Evolutionary conservation across 768 basidiomycete genomes (phyloP), one percentile per base, ranked within the genome.

Genomic region (Cyclocybe aegerita): DNA sequence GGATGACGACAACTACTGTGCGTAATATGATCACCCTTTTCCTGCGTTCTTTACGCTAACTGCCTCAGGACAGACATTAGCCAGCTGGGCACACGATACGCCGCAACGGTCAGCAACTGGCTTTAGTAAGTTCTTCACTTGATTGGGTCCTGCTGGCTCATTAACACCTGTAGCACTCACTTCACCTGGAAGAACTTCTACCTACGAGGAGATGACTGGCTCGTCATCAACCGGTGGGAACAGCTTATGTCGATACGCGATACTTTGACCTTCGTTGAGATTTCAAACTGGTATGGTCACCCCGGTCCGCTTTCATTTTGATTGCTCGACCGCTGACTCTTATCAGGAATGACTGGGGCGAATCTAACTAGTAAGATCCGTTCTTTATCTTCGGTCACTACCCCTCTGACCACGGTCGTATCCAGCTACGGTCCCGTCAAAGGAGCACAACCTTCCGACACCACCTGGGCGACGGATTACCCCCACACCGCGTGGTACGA

Each of bases 171-270:
- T 56, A 82, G 81, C 55, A 76, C 76, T 4, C 75, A 79, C 57
- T 77, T 75, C 36, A 70, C 59, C 71, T 80, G 80, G 70, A 85
- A 85, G 69, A 85, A 83, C 61, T 86, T 79, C 61, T 73, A 86
- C 56, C 83, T 80, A 60, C 78, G 80, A 12, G 71, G 78, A 12
- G 88, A 89, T 60, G 75, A 86, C 62, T 87, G 83, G 77, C 74
- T 88, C 23, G 76, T 86, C 61, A 72, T 76, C 50, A 78, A 71
- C 33, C 82, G 89, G 49, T 91, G 88, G 89, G 83, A 89, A 54
- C 77, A 83, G 54, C 65, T 90, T 36, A 74, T 89, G 49, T 64
- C 65, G 11, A 77, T 84, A 71, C 76, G 87, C 14, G 71, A 80
- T 59, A 55, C 70, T 9, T 53, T 80, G 9, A 72, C 70, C 0